phyloP scores from a whole-genome alignment of 495 filamentous ascomycete species.

The Penicillium flavigenum region DNA sequence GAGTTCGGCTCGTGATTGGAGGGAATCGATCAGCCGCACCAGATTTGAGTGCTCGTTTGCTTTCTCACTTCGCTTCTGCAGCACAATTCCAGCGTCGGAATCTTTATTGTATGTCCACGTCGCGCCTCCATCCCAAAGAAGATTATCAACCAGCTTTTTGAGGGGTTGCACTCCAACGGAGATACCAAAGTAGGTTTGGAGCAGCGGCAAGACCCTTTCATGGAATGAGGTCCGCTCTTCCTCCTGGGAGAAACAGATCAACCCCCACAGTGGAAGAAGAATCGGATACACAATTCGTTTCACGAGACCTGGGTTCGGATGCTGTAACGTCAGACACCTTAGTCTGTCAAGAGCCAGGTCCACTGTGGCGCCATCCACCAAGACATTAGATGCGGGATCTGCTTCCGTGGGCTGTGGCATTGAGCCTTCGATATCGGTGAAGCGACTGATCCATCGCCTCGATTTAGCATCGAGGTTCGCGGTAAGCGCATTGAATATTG shows the following conservation, averaged over 20 bases:
- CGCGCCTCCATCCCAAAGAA: conserved; percentile 53
- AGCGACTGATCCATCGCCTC: conserved; percentile 26
- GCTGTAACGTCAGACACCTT: conserved; percentile 57
- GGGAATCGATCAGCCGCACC: conserved; percentile 39
- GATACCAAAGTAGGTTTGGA: conserved; percentile 51
- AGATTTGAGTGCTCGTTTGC: conserved; percentile 29
- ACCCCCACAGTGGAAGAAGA: conserved; percentile 66
- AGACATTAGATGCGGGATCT: conserved; percentile 7
- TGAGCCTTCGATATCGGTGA: conserved; percentile 11
- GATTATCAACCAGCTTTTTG: conserved; percentile 46
- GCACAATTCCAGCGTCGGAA: conserved; percentile 34
- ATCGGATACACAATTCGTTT: conserved; percentile 66
- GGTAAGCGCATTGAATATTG: conserved; percentile 61
- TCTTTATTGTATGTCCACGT: conserved; percentile 47
- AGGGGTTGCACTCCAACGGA: conserved; percentile 45
- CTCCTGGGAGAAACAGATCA: conserved; percentile 55
- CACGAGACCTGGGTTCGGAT: conserved; percentile 71
- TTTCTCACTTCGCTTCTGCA: conserved; percentile 28
- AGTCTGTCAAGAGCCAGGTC: conserved; percentile 55
- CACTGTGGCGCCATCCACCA: conserved; percentile 30
- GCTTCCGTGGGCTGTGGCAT: neutral
- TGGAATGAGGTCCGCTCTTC: conserved; percentile 29
- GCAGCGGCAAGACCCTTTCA: conserved; percentile 33
- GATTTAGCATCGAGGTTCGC: conserved; percentile 44
- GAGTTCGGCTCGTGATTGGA: conserved; percentile 44